A percentile compares a stretch with the other conserved stretches of the same genome.
Evolutionary conservation across 352 stramenopile genomes (phyloP).

Genomic region (Elongisporangium undulatum): DNA sequence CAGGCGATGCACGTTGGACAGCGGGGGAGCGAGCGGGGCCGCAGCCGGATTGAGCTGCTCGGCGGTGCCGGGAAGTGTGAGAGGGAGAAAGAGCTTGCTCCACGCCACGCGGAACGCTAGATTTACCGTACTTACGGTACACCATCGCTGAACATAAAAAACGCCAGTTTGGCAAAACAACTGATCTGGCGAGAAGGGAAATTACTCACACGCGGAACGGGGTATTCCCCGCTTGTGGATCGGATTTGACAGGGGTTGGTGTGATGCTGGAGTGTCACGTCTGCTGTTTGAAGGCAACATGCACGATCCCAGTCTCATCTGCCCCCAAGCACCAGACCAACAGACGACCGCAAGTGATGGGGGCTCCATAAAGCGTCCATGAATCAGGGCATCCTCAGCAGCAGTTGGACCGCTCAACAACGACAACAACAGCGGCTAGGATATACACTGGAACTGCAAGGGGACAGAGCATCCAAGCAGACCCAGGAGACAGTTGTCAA

Average conservation of each 20-base stretch:
- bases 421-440: too few species aligned
- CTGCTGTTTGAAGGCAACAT: background rate
- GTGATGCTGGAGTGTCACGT: background rate
- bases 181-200: background rate
- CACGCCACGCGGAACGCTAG: background rate
- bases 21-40: background rate
- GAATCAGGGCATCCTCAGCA: too few species aligned
- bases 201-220: background rate
- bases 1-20: background rate
- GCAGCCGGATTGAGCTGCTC: background rate
- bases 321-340: background rate
- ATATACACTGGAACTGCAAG: too few species aligned
- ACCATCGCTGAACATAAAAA: background rate
- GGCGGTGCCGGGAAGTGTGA: background rate
- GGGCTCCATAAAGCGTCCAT: too few species aligned
- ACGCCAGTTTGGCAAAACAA: background rate
- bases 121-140: background rate
- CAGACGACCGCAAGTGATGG: background rate
- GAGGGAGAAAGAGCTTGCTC: background rate
- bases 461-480: too few species aligned
- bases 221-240: background rate
- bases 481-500: too few species aligned
- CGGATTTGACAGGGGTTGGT: background rate
- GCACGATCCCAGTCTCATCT: background rate
- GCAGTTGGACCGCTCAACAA: too few species aligned